These are phyloP conservation scores for Phytophthora ohioensis DNA, from an alignment of 352 stramenopile species.

Conservation along the genomic window DNA sequence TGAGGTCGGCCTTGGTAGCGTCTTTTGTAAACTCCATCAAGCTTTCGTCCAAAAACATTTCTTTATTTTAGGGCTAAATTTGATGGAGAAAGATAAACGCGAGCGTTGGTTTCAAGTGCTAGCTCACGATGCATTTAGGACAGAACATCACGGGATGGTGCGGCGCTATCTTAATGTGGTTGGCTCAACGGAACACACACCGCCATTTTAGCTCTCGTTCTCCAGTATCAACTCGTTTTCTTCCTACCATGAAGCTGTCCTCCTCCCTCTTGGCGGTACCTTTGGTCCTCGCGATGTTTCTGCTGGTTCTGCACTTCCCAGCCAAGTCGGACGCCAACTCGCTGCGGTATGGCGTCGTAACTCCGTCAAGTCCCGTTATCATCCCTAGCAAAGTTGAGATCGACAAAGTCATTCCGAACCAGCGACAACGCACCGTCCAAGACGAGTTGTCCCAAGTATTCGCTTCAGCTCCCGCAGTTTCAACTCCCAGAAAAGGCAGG, in stretches of 20 bases:
- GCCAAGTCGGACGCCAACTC: conserved; percentile 29
- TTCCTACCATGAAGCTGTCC: conserved; percentile 18
- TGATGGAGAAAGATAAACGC: conserved; percentile 6
- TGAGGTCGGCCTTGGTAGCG: too few relatives aligned
- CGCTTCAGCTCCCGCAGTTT: conserved; percentile 12
- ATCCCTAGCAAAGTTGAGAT: conserved; percentile 4
- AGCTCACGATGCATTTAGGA: conserved; percentile 8
- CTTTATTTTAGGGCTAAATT: not conserved
- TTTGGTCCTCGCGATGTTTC: conserved; percentile 23
- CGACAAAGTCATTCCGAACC: not conserved
- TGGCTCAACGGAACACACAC: not conserved
- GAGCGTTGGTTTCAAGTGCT: conserved; percentile 29
- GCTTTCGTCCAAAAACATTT: not conserved
- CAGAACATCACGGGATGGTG: conserved; percentile 8
- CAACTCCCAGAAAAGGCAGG: conserved; percentile 31
- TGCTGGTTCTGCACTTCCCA: conserved; percentile 29
- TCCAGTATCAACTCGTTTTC: not conserved
- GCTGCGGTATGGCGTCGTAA: conserved; percentile 31
- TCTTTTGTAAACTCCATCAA: too few relatives aligned
- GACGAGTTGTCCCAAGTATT: conserved; percentile 37
- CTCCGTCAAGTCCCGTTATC: conserved; percentile 20
- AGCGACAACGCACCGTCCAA: conserved; percentile 29
- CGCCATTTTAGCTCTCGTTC: conserved; percentile 13
- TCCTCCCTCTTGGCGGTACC: conserved; percentile 17
- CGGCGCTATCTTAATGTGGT: conserved; percentile 2